Evolutionary conservation across 75 land plant species (phyloP), one percentile per base, ranked within the genome.

Genomic region (Chamaecyparis obtusa): DNA sequence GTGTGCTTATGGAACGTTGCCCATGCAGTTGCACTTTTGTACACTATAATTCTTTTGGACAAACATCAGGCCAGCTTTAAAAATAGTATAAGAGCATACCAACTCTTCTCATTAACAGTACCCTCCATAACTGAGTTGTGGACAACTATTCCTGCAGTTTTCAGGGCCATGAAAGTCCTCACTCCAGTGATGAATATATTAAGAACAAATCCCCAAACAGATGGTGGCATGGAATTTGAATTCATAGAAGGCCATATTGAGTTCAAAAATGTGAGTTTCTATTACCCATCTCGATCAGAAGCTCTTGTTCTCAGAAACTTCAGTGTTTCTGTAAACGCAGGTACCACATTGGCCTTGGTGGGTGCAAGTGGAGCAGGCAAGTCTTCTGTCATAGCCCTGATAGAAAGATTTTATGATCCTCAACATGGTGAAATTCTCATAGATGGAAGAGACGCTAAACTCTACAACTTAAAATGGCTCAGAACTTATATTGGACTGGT

Each of bases 401-500:
- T 94, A 60, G 95, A 94, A 80, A 87, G 90, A n/a, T 88, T 84
- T 37, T 94, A 98, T 89, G 99, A 98, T 94, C 87, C 94, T 93
- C 55, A 93, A 93, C 85, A 93, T 92, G 9, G 77, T 57, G 15
- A 85, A 64, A 87, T 95, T 15, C 78, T 89, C 56, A 87, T 95
- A n/a, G 96, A 95, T 85, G 93, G 93, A 2, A 75, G 48, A 5
- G 92, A 95, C 85, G 91, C 92, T 13, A 90, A 75, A 86, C 55
- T 81, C 0, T 93, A 92, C 87, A 96, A 98, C 71, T 85, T 98
- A 55, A 88, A 97, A 89, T 98, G 99, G 98, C 91, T 98, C 85
- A 90, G 99, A 82, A 96, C 86, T 69, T 95, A 98, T 88, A 86
- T 98, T 86, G 99, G 99, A 41, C 89, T 98, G 67, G 97, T 98